A percentile compares a stretch with the other conserved stretches of the same genome.
These are phyloP conservation scores for Reutealis trisperma DNA, from an alignment of 345 rosid genomes.

Conservation along the genomic window DNA sequence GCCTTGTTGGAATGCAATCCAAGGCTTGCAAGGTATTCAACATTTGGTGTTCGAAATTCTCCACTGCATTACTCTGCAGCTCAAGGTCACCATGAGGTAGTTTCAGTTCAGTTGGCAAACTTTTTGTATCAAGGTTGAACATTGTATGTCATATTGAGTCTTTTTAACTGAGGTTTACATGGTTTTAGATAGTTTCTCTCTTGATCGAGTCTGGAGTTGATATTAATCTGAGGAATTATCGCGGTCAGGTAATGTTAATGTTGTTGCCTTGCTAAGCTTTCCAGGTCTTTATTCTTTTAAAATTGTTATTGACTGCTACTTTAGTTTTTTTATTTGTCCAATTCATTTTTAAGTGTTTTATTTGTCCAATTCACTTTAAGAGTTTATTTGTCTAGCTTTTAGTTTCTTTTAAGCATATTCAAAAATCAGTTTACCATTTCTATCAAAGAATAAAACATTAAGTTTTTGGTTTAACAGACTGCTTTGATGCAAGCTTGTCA, in stretches of 20 bases:
- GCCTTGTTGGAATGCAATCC: constrained; percentile 94
- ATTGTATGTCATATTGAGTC: background rate
- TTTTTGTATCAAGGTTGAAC: background rate
- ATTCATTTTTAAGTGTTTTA: no score
- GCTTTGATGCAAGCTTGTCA: constrained; percentile 99
- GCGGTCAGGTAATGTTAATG: constrained; percentile 75
- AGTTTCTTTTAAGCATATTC: constrained; percentile 1
- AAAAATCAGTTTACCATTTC: background rate
- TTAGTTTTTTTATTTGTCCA: background rate
- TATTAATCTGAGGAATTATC: constrained; percentile 92
- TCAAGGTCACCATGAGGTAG: constrained; percentile 97
- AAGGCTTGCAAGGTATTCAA: constrained; percentile 86
- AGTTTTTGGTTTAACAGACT: constrained; percentile 50
- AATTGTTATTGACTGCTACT: background rate
- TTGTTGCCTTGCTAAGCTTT: background rate
- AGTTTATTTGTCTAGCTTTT: background rate
- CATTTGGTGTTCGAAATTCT: constrained; percentile 93
- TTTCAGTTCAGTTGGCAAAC: background rate
- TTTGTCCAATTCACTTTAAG: background rate
- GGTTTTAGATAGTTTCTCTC: constrained; percentile 77
- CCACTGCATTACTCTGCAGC: constrained; percentile 98
- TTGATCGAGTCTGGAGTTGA: constrained; percentile 97
- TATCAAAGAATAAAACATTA: background rate
- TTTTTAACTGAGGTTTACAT: constrained; percentile 15
- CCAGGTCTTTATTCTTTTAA: background rate